Evolutionary conservation across 2,329 filamentous ascomycete genomes (phyloP).

Genomic region (Plenodomus lindquistii): DNA sequence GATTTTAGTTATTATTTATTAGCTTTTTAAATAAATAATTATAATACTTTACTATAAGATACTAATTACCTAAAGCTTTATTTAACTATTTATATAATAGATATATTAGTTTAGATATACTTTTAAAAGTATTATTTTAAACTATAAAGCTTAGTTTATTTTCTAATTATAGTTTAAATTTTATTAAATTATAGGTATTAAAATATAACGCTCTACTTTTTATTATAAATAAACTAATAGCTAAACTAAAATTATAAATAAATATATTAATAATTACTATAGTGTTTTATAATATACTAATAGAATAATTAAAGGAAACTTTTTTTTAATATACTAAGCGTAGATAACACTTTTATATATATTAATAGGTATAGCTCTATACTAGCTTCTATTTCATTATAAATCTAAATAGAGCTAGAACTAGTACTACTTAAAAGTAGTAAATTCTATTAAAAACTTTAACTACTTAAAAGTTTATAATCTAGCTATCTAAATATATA

Average conservation of each 20-base stretch:
- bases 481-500: background rate
- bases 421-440: background rate
- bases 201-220: background rate
- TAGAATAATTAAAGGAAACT: slow-evolving; percentile 2
- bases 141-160: background rate
- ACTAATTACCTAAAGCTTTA: background rate
- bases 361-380: background rate
- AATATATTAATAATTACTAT: slow-evolving; percentile 1
- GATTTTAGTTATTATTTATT: slow-evolving; percentile 1
- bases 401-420: background rate
- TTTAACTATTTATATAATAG: slow-evolving; percentile 1
- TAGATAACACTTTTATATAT: background rate
- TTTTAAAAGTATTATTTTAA: background rate
- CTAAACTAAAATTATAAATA: slow-evolving; percentile 5
- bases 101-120: slow-evolving; percentile 1
- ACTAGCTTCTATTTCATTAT: background rate
- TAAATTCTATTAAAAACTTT: background rate
- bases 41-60: slow-evolving; percentile 1
- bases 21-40: slow-evolving; percentile 1
- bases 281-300: slow-evolving; percentile 1
- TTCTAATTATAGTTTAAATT: background rate
- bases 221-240: slow-evolving; percentile 4
- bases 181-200: background rate
- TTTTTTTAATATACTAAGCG: background rate
- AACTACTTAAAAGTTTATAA: background rate